Base-by-base conservation (phyloP, 352 stramenopile species). In the Globisporangium abappressorium region DNA sequence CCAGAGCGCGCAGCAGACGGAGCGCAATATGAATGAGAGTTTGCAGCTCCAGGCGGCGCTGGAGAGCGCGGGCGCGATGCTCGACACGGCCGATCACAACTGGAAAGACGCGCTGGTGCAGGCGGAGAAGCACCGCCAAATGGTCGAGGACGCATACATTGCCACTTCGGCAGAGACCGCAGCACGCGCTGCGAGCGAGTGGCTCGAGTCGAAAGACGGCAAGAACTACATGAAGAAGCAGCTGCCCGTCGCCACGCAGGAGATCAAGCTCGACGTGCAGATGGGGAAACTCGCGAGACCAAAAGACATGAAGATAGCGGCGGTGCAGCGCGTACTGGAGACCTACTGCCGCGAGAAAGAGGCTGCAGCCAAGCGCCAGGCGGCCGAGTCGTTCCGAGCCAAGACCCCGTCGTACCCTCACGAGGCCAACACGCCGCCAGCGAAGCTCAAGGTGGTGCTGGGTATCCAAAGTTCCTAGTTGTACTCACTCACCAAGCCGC, bases 141-240 rank as follows among this genome's bases (percentile, higher is more conserved):
- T 67, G 0, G 69, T 74, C 4, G 83, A 91, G 67, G 54, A 70
- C 7, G 70, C 74, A n/a, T 36, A 79, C 47, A 71, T 80, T 8
- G 60, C 59, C 0, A 49, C 57, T 3, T 70, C 69, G 8, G 67
- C 24, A 0, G 59, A 83, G 3, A 54, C 59, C 6, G 78, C 78
- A 1, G 38, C 60, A 0, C 36, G 65, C 9, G 54, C 59, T 6
- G 80, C 80, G 24, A 66, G 76, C 9, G 62, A 85, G n/a, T 92
- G 82, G 83, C 71, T 93, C 6, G 77, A 87, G 20, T 78, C 77
- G 3, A 92, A 89, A 54, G 82, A 92, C 0, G 85, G 80, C 38
- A 47, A 47, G 38, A n/a, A 7, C 38, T 90, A 78, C 49, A 26
- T 89, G 9, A 92, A 91, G 72, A 82, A 85, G 57, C 78, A 90